Evolutionary conservation across 495 filamentous ascomycete species (phyloP).

Genomic region (Aspergillus leporis): DNA sequence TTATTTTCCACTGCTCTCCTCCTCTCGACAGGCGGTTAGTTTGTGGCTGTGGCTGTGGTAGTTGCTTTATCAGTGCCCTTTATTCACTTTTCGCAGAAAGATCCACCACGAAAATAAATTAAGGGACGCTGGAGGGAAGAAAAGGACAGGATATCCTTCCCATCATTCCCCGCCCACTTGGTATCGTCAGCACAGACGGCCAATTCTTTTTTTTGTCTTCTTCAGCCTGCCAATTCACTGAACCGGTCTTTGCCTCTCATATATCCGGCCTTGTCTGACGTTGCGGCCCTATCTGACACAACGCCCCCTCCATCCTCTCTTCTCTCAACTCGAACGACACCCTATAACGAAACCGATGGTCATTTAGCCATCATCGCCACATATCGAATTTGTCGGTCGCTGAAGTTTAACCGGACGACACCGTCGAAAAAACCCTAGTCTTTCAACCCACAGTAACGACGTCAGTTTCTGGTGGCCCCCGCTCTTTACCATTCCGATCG

Average conservation of each 20-base stretch:
- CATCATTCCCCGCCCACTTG: constrained; percentile 13
- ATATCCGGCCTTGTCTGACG: constrained; percentile 19
- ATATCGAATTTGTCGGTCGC: not conserved
- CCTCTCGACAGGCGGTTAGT: constrained; percentile 14
- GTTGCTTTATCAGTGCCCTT: constrained; percentile 9
- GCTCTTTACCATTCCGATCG: constrained; percentile 9
- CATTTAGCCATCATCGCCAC: constrained; percentile 9
- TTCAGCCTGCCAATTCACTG: constrained; percentile 19
- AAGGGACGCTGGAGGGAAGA: constrained; percentile 5
- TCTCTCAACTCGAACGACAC: constrained; percentile 15
- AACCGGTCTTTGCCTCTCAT: constrained; percentile 18
- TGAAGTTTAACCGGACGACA: not conserved
- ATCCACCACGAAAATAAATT: constrained; percentile 2
- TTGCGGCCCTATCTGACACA: constrained; percentile 17
- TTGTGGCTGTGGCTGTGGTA: constrained; percentile 19
- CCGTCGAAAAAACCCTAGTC: not conserved
- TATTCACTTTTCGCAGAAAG: constrained; percentile 10
- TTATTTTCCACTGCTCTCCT: constrained; percentile 9
- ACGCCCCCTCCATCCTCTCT: constrained; percentile 14
- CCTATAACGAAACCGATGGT: constrained; percentile 15
- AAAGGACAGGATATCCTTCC: constrained; percentile 5
- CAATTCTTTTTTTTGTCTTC: constrained; percentile 27
- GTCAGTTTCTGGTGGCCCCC: constrained; percentile 1
- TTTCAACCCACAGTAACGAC: constrained; percentile 3
- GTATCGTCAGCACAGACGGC: constrained; percentile 23